Evolutionary conservation across 2,329 filamentous ascomycete genomes (phyloP), one percentile per base, ranked within the genome.

Genomic region (Ophiostoma quercus): DNA sequence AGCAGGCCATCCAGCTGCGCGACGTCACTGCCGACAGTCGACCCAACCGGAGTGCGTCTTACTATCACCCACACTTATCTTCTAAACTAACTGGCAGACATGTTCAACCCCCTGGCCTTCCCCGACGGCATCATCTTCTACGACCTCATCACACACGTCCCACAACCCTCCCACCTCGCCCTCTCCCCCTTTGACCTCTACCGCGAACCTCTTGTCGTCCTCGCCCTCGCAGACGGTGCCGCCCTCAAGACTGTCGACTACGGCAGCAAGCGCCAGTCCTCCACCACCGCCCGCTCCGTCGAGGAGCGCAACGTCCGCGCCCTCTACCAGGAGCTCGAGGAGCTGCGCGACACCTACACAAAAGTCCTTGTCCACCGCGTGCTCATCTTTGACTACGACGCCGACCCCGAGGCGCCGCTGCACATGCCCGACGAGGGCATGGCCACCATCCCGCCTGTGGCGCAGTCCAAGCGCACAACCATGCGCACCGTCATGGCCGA

Each of bases 61-160:
- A 39, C 69, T 67, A 47, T 68, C 68, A 72, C 65, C 71, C 57
- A 47, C 67, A 41, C 57, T 70, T 8, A n/a, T 19, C n/a, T n/a
- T n/a, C n/a, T n/a, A 9, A 8, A 8, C 51, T 57, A 25, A 57
- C 51, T 2, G 25, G 51, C 78, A 97, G 93, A 92, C 79, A 94
- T 95, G 89, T 97, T 98, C 80, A 96, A 92, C 71, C 94, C 94
- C 57, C 82, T 95, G 76, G 92, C 91, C 16, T 97, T 95, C 79
- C 93, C 92, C 12, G 87, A 89, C 74, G 94, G 94, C 72, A 88
- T 89, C 76, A 90, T 98, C 72, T 85, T 97, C 75, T 97, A 95
- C 84, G 91, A 97, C 78, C 85, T 97, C 72, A 89, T 91, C 71
- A 92, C 91, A 72, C 90, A 92, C 76, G 83, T 90, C 69, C 90